These are phyloP conservation scores for Annulohypoxylon maeteangense DNA, from an alignment of 495 filamentous ascomycete genomes.

Conservation along the genomic window DNA sequence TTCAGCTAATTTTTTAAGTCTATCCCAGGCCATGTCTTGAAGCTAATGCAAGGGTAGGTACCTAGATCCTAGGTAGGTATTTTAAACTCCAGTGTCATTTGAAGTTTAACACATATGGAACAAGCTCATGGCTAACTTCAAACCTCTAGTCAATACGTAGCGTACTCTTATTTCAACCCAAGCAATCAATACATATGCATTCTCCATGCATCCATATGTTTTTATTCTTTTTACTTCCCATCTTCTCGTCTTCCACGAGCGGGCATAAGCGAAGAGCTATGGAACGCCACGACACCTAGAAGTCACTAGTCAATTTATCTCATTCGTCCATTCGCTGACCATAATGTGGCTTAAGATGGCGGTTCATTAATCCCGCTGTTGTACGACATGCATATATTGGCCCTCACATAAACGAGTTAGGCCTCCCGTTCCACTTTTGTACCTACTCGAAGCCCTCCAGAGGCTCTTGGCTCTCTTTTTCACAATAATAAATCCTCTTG, in stretches of 20 bases:
- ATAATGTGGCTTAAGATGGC: conserved; percentile 21
- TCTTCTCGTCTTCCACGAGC: neutral
- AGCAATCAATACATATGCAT: neutral
- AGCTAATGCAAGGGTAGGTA: conserved; percentile 1
- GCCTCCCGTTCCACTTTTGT: conserved; percentile 30
- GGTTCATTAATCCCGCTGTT: conserved; percentile 25
- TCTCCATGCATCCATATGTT: neutral
- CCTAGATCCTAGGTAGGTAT: neutral
- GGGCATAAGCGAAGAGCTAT: neutral
- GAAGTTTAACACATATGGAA: neutral
- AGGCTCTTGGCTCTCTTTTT: neutral
- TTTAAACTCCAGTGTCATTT: neutral
- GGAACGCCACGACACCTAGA: conserved; percentile 9
- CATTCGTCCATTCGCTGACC: neutral
- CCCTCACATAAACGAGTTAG: conserved; percentile 16
- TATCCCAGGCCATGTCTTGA: neutral
- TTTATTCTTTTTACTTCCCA: neutral
- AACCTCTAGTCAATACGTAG: neutral
- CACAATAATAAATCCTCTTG: neutral
- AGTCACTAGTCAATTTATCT: neutral
- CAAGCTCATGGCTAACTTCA: neutral
- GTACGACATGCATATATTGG: conserved; percentile 25
- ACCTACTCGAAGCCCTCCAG: conserved; percentile 6
- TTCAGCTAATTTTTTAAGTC: conserved; percentile 2
- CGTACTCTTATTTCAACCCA: neutral